A percentile compares a stretch with the other conserved stretches of the same genome.
phyloP scores from a whole-genome alignment of 164 flowering plant genomes.

The Vitis cinerea region DNA sequence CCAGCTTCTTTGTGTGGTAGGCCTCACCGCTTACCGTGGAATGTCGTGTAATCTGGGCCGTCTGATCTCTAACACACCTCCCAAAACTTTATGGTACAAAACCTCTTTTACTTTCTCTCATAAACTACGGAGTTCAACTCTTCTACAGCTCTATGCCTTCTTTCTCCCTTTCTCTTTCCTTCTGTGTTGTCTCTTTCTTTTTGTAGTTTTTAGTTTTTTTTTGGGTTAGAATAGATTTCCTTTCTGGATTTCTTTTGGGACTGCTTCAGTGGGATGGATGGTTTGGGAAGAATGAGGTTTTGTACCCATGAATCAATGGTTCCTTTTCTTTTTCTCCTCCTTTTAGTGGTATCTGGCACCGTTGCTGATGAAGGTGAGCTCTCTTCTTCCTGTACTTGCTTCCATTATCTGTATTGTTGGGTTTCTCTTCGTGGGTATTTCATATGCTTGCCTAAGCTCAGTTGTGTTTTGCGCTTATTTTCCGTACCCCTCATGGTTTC shows the following conservation, averaged over 20 bases:
- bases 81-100: neutral
- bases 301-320: conserved; percentile 7
- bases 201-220: neutral
- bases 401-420: neutral
- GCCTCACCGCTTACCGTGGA: too few relatives aligned
- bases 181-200: conserved; percentile 3
- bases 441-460: neutral
- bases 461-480: neutral
- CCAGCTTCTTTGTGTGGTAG: too few relatives aligned
- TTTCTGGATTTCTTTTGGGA: conserved; percentile 1
- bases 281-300: conserved; percentile 8
- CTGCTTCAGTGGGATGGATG: neutral
- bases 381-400: neutral
- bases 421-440: neutral
- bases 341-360: conserved; percentile 21
- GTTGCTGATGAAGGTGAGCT: conserved; percentile 28
- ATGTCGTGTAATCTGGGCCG: neutral
- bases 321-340: conserved; percentile 13
- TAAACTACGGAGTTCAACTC: neutral
- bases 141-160: neutral
- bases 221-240: neutral
- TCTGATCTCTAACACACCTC: conserved; percentile 2
- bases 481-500: neutral
- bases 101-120: neutral
- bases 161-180: conserved; percentile 8